A percentile compares a stretch with the other conserved stretches of the same genome.
These are phyloP conservation scores for Penicillium sp. DNA, from an alignment of 2,329 filamentous ascomycete species.

Conservation along the genomic window DNA sequence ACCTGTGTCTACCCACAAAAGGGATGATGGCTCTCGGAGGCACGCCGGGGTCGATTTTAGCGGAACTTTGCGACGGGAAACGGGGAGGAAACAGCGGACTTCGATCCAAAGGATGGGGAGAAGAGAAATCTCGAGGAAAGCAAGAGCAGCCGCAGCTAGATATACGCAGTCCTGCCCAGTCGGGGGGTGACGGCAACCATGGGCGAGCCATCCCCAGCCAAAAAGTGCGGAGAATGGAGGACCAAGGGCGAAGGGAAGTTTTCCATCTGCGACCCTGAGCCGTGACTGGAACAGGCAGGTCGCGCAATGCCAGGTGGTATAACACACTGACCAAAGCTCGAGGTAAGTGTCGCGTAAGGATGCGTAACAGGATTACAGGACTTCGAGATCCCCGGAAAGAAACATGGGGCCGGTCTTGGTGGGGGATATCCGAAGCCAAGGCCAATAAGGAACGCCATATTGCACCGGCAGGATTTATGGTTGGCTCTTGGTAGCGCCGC, in stretches of 20 bases:
- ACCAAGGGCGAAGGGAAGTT: slow-evolving; percentile 28
- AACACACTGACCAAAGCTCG: background rate
- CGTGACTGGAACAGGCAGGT: slow-evolving; percentile 5
- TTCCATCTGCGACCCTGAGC: slow-evolving; percentile 10
- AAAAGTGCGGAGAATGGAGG: slow-evolving; percentile 10
- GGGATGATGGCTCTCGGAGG: slow-evolving; percentile 11
- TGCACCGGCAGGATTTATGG: slow-evolving; percentile 13
- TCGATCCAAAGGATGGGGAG: background rate
- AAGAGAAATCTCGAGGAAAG: background rate
- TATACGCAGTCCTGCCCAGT: background rate
- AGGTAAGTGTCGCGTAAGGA: background rate
- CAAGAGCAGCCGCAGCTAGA: background rate
- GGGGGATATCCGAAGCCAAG: background rate
- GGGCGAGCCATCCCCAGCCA: background rate
- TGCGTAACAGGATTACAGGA: slow-evolving; percentile 1
- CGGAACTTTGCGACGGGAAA: background rate
- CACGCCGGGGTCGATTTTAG: slow-evolving; percentile 1
- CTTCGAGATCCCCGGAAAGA: slow-evolving; percentile 13
- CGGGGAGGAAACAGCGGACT: background rate
- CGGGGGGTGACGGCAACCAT: slow-evolving; percentile 2
- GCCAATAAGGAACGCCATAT: slow-evolving; percentile 7
- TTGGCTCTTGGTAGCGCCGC: slow-evolving; percentile 8
- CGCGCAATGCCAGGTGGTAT: background rate
- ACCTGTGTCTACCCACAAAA: slow-evolving; percentile 12
- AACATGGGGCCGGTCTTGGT: background rate